A percentile compares a stretch with the other conserved stretches of the same genome.
These are phyloP conservation scores for Malus fusca DNA, from an alignment of 306 rosid species.

Conservation along the genomic window DNA sequence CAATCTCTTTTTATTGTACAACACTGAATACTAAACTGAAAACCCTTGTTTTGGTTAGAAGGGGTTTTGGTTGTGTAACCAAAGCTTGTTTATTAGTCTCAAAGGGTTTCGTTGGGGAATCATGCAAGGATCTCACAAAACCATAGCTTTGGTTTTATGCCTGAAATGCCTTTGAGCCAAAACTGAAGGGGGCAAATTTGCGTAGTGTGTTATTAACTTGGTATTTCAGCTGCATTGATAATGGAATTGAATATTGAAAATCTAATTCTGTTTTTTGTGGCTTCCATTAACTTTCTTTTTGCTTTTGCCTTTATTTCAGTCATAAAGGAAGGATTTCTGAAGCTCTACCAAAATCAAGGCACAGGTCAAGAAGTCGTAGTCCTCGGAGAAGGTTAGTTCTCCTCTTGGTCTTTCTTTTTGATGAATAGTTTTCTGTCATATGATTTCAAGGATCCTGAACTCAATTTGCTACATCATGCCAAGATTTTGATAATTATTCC, in stretches of 20 bases:
- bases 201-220: neutral
- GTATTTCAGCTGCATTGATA: neutral
- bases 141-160: neutral
- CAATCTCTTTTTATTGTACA: neutral
- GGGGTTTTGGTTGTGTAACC: neutral
- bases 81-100: neutral
- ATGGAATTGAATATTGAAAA: neutral
- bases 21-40: neutral
- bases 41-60: neutral
- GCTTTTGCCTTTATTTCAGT: slow-evolving; percentile 23
- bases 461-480: neutral
- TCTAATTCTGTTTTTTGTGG: neutral
- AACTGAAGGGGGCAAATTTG: neutral
- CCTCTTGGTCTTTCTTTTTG: neutral
- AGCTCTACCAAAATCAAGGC: slow-evolving; percentile 35
- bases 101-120: neutral
- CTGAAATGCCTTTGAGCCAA: neutral
- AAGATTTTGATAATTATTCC: neutral
- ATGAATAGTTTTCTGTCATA: neutral
- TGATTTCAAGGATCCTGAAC: neutral
- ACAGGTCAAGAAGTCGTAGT: slow-evolving; percentile 75
- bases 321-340: slow-evolving; percentile 79
- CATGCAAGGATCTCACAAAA: neutral
- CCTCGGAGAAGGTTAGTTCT: slow-evolving; percentile 54
- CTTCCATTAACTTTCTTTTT: neutral